A percentile compares a stretch with the other conserved stretches of the same genome.
These are phyloP conservation scores for Fusarium redolens DNA, from an alignment of 2,329 filamentous ascomycete species.

Conservation along the genomic window DNA sequence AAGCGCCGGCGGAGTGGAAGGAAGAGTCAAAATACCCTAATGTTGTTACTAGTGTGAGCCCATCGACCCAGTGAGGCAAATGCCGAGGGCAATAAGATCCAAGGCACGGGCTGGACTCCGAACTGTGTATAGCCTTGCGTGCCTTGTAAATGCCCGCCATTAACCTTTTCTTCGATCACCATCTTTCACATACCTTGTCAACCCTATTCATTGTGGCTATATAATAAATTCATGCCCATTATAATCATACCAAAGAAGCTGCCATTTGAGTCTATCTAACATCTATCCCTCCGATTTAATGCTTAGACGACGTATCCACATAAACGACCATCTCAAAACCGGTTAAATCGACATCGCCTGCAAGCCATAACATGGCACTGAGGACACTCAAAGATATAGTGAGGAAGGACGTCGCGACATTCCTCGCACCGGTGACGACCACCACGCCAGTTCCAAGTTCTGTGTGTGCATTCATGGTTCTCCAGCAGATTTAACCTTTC, in stretches of 20 bases:
- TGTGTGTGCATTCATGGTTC: slow-evolving; percentile 56
- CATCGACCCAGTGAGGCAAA: rapidly evolving
- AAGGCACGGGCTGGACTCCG: background rate
- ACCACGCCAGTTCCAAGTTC: slow-evolving; percentile 49
- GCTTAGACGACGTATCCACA: too few relatives aligned
- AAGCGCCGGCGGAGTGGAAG: background rate
- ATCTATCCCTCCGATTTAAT: background rate
- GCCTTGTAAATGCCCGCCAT: background rate
- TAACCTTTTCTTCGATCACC: too few relatives aligned
- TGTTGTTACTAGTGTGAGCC: too few relatives aligned
- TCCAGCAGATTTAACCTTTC: slow-evolving; percentile 14
- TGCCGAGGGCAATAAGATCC: rapidly evolving
- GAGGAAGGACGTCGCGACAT: slow-evolving; percentile 53
- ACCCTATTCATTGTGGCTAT: background rate
- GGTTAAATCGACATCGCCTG: slow-evolving; percentile 58
- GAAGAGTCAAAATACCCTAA: background rate
- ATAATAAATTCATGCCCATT: background rate
- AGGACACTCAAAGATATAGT: slow-evolving; percentile 60
- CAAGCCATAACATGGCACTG: slow-evolving; percentile 60
- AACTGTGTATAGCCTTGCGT: background rate
- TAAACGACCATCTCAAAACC: slow-evolving; percentile 26
- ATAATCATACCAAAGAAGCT: rapidly evolving
- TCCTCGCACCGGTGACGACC: slow-evolving; percentile 56
- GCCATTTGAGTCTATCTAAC: background rate
- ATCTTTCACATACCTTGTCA: too few relatives aligned